Evolutionary conservation across 2,329 filamentous ascomycete genomes (phyloP).

Genomic region (Trichoderma gracile): DNA sequence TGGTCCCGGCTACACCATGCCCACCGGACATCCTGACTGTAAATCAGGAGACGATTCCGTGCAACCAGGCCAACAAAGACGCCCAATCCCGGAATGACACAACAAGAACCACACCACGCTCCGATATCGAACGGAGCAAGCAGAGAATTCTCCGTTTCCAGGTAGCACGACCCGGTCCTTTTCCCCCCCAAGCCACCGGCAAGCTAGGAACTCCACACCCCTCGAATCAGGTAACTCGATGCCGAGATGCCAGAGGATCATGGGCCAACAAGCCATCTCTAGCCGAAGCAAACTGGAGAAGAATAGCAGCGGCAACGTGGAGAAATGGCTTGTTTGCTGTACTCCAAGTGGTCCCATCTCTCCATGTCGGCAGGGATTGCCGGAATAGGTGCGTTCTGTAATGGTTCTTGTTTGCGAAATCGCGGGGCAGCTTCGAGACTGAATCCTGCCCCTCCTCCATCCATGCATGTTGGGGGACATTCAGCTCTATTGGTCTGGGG

Average conservation of each 20-base stretch:
- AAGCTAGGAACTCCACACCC: background rate
- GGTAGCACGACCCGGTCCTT: slow-evolving; percentile 1
- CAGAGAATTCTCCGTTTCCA: slow-evolving; percentile 7
- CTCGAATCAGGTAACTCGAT: background rate
- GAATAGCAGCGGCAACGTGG: background rate
- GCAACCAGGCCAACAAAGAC: background rate
- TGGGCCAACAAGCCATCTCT: too few relatives aligned
- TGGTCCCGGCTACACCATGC: background rate
- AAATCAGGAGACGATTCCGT: background rate
- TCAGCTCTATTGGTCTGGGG: background rate
- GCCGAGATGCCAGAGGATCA: background rate
- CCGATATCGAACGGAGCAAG: slow-evolving; percentile 21
- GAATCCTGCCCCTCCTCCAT: background rate
- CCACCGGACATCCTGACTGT: too few relatives aligned
- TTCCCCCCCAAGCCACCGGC: background rate
- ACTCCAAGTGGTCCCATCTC: background rate
- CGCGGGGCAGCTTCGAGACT: slow-evolving; percentile 14
- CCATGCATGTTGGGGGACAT: too few relatives aligned
- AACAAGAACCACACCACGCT: slow-evolving; percentile 3
- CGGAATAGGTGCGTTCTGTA: slow-evolving; percentile 11
- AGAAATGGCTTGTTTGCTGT: background rate
- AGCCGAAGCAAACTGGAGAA: too few relatives aligned
- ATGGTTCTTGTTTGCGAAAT: background rate
- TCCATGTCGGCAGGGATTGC: slow-evolving; percentile 19
- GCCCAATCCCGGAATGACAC: background rate